Base-by-base conservation (phyloP, 768 basidiomycete species). In the Chiua virens region DNA sequence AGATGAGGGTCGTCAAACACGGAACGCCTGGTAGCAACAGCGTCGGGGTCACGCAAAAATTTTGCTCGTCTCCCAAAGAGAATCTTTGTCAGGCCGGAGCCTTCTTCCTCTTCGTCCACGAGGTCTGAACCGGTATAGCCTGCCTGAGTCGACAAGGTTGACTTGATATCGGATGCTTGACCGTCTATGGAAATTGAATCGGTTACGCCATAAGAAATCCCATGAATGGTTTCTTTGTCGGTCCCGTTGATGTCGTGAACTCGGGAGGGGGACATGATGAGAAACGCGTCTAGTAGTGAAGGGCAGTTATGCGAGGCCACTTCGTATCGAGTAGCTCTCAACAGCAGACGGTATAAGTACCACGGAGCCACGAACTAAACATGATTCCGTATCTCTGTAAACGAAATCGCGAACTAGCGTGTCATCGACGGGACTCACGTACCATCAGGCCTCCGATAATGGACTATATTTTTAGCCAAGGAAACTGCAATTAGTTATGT, bases 1-100 rank as follows among this genome's bases (percentile, higher is more conserved):
- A 78, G 65, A 28, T 69, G 57, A 13, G 77, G 75, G 50, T 83
- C 77, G 42, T 82, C 80, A 55, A 73, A 82, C 15, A 81, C 76
- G 3, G 79, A 79, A 7, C 76, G 74, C 25, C 68, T 73, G n/a
- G 81, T 82, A 5, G 79, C 70, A 42, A 71, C 73, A 14, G 75
- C 60, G 45, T 77, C 75, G 11, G 63, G 66, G 42, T 68, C 61
- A 21, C 45, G 11, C 6, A 30, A 40, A 23, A 32, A 13, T 3
- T 27, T 30, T 18, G 34, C 37, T 30, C 50, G 47, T 25, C 47
- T 34, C 23, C 49, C 37, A 22, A 59, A 53, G 6, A 63, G 28
- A 4, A 32, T 9, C 5, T 23, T 39, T 4, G 37, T 35, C 59
- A 52, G 49, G 17, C 34, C 38, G 32, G 49, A 46, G 20, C 37